phyloP scores from a whole-genome alignment of 1,139 yeast species.

The Hansenula lynferdii region DNA sequence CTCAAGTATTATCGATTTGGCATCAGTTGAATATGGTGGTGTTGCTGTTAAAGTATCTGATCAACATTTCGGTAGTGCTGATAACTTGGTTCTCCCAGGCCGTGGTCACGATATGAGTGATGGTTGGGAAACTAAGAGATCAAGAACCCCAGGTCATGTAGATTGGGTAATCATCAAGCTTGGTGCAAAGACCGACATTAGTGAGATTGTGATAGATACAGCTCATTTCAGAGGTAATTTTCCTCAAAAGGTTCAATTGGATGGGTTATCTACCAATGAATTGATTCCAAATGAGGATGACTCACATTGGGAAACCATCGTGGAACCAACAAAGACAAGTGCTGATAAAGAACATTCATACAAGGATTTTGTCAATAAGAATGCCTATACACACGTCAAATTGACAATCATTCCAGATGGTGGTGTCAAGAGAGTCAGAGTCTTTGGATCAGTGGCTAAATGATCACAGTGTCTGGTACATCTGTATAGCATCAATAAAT shows the following conservation, averaged over 20 bases:
- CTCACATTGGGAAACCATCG: conserved; percentile 56
- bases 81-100: conserved; percentile 84
- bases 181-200: conserved; percentile 58
- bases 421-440: conserved; percentile 87
- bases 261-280: conserved; percentile 42
- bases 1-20: conserved; percentile 55
- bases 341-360: conserved; percentile 77
- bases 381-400: conserved; percentile 57
- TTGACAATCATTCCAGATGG: conserved; percentile 92
- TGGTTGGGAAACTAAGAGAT: conserved; percentile 97
- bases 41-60: conserved; percentile 79
- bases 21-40: conserved; percentile 84
- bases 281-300: conserved; percentile 34
- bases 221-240: conserved; percentile 92
- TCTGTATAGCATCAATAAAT: too few relatives aligned
- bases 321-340: conserved; percentile 65
- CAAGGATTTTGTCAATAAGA: conserved; percentile 21
- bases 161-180: conserved; percentile 88
- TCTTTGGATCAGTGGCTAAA: conserved; percentile 55
- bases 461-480: not conserved
- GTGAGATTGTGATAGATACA: conserved; percentile 72
- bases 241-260: conserved; percentile 71
- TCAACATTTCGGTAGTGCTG: conserved; percentile 91
- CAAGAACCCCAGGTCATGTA: conserved; percentile 74
- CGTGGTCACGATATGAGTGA: conserved; percentile 96